Base-by-base conservation (phyloP, 345 rosid genomes). In the Hibiscus trionum region DNA sequence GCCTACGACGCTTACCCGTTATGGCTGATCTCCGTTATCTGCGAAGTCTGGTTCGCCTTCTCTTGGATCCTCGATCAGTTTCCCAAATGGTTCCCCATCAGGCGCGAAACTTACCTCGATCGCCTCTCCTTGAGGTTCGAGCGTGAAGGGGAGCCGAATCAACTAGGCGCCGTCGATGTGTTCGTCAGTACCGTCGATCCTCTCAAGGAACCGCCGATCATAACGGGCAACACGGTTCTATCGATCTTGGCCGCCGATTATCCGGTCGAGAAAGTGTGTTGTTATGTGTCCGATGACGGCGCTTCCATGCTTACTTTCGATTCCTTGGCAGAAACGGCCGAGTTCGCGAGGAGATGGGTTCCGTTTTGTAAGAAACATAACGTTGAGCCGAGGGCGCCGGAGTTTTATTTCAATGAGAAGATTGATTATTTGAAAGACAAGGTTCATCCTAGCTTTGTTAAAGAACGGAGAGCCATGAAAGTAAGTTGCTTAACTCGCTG, bases 11-110 rank as follows among this genome's bases (percentile, higher is more conserved):
- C 99, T 27, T 91, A 67, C 76, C 93, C 99, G 9, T 79, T 94
- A 27, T 94, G 99, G 99, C 88, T 92, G 42, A 88, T 87, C 75
- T 94, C 99, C 46, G 97, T 94, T 49, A 90, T 91, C 62, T 95
- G 97, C 39, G 97, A 95, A 81, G 84, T 90, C 16, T 95, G 99
- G 99, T 95, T 91, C 62, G 99, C 93, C 0, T 77, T 91, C 58
- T 95, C 97, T 42, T 95, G 99, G 99, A 95, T 95, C 12, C 97
- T 95, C 1, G 97, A 95, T 19, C 99, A 95, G 87, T 95, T 95
- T 78, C 99, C 97, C 4, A 95, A 95, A 86, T 95, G 99, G 99
- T 80, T 79, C 60, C 99, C 97, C 0, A 90, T 95, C 24, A 90
- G 85, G 33, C 88, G 97, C 1, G 96, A 95, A 78, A 91, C 99